Evolutionary conservation across 2,329 filamentous ascomycete genomes (phyloP), one percentile per base, ranked within the genome.

Genomic region (Botryotinia calthae): DNA sequence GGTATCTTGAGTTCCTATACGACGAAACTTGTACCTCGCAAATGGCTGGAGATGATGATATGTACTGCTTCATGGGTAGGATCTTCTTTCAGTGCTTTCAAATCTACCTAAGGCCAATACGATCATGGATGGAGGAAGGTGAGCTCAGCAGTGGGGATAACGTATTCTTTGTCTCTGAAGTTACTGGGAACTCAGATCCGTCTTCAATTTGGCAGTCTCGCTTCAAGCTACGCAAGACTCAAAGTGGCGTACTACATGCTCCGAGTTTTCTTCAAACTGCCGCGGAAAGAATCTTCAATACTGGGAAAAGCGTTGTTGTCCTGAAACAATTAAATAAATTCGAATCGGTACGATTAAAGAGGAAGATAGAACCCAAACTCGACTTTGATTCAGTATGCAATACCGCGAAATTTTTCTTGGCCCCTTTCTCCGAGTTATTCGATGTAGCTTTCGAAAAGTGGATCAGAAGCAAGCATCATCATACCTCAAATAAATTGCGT

Each of bases 261-360:
- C 95, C 95, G 0, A 86, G 83, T 4, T 98, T 97, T 76, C 85
- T 98, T 7, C 88, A 90, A 56, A 86, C 90, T 3, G 88, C 90
- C 2, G 89, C 89, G 0, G 83, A 85, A 37, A 92, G 90, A 75
- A 93, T 98, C 54, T 95, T 97, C 78, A 94, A 91, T 1, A 91
- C 93, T 1, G 95, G 95, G 0, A 98, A 98, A 82, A 97, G 92
- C 77, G 90, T 96, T 72, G 89, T 96, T 1, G 91, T 98, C 62
- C 83, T 98, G n/a, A 91, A 90, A 74, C 88, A 91, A 65, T 84
- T 97, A 18, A 88, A 90, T 58, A 85, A 86, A 72, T 85, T 87
- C 74, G 80, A 84, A 66, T 77, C 82, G 66, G 65, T 79, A 77
- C 78, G 75, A 72, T 80, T 74, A 69, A 78, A 71, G 79, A 80